These are phyloP conservation scores for Fusarium secorum DNA, from an alignment of 2,329 filamentous ascomycete species.

Conservation along the genomic window DNA sequence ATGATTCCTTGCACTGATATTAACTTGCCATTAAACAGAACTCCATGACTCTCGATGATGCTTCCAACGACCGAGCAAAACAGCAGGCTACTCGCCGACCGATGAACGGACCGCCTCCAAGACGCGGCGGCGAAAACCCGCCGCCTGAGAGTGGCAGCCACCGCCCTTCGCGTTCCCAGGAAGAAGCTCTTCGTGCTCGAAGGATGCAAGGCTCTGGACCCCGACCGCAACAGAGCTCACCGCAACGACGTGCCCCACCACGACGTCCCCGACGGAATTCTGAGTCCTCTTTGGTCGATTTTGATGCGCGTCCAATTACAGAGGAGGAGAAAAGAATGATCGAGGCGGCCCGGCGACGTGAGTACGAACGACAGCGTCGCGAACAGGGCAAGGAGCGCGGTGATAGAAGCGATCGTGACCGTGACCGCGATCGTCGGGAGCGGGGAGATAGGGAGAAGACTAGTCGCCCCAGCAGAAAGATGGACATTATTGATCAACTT, in stretches of 20 bases:
- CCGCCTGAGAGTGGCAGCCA: constrained; percentile 56
- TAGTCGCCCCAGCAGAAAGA: constrained; percentile 58
- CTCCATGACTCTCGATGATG: constrained; percentile 72
- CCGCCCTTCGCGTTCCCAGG: constrained; percentile 71
- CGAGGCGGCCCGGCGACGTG: constrained; percentile 45
- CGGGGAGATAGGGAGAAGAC: constrained; percentile 57
- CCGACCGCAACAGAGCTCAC: constrained; percentile 48
- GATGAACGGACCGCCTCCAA: constrained; percentile 39
- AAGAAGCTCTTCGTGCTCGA: constrained; percentile 66
- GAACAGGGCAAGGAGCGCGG: constrained; percentile 37
- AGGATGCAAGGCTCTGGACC: constrained; percentile 48
- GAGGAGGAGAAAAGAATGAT: constrained; percentile 59
- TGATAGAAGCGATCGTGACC: constrained; percentile 48
- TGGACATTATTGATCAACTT: constrained; percentile 96
- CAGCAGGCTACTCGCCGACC: constrained; percentile 52
- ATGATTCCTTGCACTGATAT: background rate
- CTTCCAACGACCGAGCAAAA: constrained; percentile 49
- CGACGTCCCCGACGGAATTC: constrained; percentile 75
- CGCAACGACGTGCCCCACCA: constrained; percentile 34
- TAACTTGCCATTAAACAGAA: constrained; percentile 57
- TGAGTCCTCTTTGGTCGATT: constrained; percentile 75
- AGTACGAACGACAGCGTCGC: constrained; percentile 34
- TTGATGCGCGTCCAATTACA: constrained; percentile 63
- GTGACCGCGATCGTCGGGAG: constrained; percentile 42
- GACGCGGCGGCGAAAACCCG: constrained; percentile 54